A percentile compares a stretch with the other conserved stretches of the same genome.
Conservation (phyloP, 139 green algal genomes). For the Chlorokybus atmophyticus region DNA sequence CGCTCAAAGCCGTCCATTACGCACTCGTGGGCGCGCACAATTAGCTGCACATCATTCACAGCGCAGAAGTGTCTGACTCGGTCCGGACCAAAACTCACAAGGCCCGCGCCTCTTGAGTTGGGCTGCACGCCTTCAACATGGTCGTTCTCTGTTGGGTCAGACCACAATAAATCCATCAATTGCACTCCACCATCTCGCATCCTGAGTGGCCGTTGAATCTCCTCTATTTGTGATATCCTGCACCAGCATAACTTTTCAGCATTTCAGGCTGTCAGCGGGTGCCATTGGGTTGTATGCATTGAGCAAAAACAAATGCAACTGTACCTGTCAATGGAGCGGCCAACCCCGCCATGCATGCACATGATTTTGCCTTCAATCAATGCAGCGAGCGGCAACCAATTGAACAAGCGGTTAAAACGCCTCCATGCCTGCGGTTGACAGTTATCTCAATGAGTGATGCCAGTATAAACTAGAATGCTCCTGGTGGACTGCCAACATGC, state of each 20-base stretch:
- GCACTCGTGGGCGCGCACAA: slow-evolving; percentile 97
- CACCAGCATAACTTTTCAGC: too few relatives aligned
- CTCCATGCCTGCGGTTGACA: slow-evolving; percentile 76
- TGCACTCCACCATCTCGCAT: slow-evolving; percentile 86
- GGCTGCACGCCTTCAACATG: slow-evolving; percentile 82
- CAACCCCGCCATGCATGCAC: slow-evolving; percentile 97
- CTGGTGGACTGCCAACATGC: not conserved
- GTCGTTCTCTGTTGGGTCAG: slow-evolving; percentile 95
- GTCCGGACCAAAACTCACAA: slow-evolving; percentile 96
- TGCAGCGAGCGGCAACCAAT: slow-evolving; percentile 92
- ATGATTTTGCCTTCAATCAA: slow-evolving; percentile 86
- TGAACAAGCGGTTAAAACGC: slow-evolving; percentile 94
- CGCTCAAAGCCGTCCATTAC: slow-evolving; percentile 99
- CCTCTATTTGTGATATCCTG: slow-evolving; percentile 82
- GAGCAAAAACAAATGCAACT: too few relatives aligned
- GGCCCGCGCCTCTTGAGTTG: slow-evolving; percentile 58
- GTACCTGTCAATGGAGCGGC: slow-evolving; percentile 73
- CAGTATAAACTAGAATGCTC: not conserved
- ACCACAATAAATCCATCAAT: slow-evolving; percentile 98
- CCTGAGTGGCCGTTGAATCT: slow-evolving; percentile 67
- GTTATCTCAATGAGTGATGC: slow-evolving; percentile 40
- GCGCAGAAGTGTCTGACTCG: slow-evolving; percentile 95
- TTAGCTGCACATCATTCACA: slow-evolving; percentile 95
- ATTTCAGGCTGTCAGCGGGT: slow-evolving; percentile 4
- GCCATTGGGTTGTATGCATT: not conserved